phyloP scores from a whole-genome alignment of 163 green algal species.

The Scenedesmus sp. region DNA sequence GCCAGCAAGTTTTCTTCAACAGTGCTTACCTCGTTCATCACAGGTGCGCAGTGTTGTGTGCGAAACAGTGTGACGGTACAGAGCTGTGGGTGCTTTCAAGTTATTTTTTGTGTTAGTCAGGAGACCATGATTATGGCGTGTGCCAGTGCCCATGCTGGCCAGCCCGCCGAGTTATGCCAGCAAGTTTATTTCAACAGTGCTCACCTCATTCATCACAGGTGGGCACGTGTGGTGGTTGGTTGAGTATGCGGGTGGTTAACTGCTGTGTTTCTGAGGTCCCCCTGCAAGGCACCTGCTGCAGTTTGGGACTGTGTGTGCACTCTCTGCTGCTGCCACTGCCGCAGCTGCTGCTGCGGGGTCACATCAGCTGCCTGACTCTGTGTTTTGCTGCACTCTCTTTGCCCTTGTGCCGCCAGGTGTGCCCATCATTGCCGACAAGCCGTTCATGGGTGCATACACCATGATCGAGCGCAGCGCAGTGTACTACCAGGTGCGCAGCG shows the following conservation, averaged over 20 bases:
- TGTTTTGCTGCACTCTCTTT: not conserved
- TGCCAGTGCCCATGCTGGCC: slow-evolving; percentile 51
- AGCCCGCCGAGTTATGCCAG: slow-evolving; percentile 46
- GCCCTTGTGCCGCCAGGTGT: slow-evolving; percentile 15
- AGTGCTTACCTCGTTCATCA: slow-evolving; percentile 50
- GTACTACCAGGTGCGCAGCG: slow-evolving; percentile 31
- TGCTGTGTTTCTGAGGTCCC: no score
- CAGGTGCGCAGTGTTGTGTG: not conserved
- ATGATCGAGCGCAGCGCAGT: slow-evolving; percentile 49
- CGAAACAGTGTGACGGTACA: no score
- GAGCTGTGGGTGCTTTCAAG: not conserved
- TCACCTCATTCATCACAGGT: slow-evolving; percentile 52
- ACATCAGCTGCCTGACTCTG: not conserved
- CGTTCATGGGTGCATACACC: slow-evolving; percentile 49
- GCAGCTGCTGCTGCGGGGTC: not conserved
- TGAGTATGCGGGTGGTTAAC: not conserved
- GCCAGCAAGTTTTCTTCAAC: slow-evolving; percentile 49
- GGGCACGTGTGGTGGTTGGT: not conserved
- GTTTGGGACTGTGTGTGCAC: not conserved
- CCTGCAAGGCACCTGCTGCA: no score
- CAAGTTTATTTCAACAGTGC: slow-evolving; percentile 51
- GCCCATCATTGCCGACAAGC: slow-evolving; percentile 52
- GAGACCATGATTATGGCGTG: not conserved
- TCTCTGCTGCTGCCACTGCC: not conserved
- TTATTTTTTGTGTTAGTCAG: no score